Evolutionary conservation across 2,329 filamentous ascomycete species (phyloP).

Genomic region (Neonectria ditissima): DNA sequence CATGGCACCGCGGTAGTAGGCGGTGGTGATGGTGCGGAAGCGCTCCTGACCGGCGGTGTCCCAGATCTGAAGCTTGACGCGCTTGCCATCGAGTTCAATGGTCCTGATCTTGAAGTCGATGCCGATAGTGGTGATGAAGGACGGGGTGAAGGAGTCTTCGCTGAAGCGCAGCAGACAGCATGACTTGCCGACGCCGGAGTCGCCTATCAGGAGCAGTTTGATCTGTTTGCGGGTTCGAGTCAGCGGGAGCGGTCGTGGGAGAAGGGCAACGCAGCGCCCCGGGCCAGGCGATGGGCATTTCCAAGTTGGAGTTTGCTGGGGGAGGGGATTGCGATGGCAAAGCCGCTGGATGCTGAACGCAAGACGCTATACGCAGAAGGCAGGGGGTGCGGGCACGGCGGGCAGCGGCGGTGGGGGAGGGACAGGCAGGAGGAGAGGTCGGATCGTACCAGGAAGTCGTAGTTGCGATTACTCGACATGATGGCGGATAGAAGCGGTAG

Average conservation of each 20-base stretch:
- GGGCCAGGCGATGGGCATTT: slow-evolving; percentile 1
- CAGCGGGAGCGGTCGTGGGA: slow-evolving; percentile 13
- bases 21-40: slow-evolving; percentile 98
- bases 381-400: slow-evolving; percentile 35
- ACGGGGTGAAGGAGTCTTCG: slow-evolving; percentile 96
- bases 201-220: slow-evolving; percentile 95
- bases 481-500: slow-evolving; percentile 48
- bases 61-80: slow-evolving; percentile 99
- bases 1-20: slow-evolving; percentile 99
- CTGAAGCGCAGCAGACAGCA: slow-evolving; percentile 97
- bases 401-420: slow-evolving; percentile 33
- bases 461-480: slow-evolving; percentile 99
- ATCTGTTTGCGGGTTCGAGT: slow-evolving; percentile 69
- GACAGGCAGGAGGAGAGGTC: slow-evolving; percentile 29
- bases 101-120: slow-evolving; percentile 99
- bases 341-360: neutral
- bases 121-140: slow-evolving; percentile 98
- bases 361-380: slow-evolving; percentile 16
- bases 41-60: slow-evolving; percentile 98
- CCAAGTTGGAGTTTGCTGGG: neutral
- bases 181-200: slow-evolving; percentile 96
- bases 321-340: slow-evolving; percentile 13
- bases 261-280: slow-evolving; percentile 10
- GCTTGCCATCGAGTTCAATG: slow-evolving; percentile 98
- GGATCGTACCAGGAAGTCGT: slow-evolving; percentile 91